Percentiles rank a stretch among this genome's conserved stretches.
Evolutionary conservation across 441 rosid species (phyloP).

Genomic region (Bocquillonia castaneifolia): DNA sequence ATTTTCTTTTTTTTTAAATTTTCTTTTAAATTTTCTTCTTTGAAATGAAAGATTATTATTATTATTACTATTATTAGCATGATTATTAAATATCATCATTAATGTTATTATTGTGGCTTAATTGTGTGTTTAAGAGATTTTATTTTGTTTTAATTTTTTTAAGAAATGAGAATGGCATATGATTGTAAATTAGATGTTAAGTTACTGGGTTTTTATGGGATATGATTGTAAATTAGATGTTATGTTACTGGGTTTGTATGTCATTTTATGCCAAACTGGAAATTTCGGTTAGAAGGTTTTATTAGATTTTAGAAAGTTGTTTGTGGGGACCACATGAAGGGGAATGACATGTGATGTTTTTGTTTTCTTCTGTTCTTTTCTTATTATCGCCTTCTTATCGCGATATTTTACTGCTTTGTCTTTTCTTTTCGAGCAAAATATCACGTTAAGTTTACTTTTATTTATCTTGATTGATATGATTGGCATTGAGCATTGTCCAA

Average conservation of each 20-base stretch:
- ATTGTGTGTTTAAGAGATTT: neutral
- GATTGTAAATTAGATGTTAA: conserved; percentile 27
- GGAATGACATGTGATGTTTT: conserved; percentile 16
- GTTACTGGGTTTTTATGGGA: conserved; percentile 19
- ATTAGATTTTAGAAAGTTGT: neutral
- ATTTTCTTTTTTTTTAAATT: neutral
- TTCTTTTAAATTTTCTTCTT: conserved; percentile 5
- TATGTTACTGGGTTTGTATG: conserved; percentile 6
- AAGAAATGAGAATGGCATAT: conserved; percentile 22
- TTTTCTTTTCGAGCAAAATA: conserved; percentile 2
- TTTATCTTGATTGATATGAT: conserved; percentile 8
- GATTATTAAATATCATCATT: conserved; percentile 15
- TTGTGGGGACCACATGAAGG: conserved; percentile 13
- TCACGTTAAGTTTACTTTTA: conserved; percentile 16
- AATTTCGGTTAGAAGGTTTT: conserved; percentile 17
- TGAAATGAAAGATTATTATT: conserved; percentile 30
- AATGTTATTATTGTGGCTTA: conserved; percentile 17
- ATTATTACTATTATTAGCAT: conserved; percentile 19
- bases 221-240: conserved; percentile 28
- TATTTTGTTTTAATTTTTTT: neutral
- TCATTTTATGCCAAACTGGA: conserved; percentile 22
- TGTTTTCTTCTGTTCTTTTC: neutral
- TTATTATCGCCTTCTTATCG: conserved; percentile 6
- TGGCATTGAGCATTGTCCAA: conserved; percentile 11
- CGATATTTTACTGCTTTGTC: conserved; percentile 7